phyloP scores from a whole-genome alignment of 2,329 filamentous ascomycete genomes.

The Beauveria scarabaeidicola region DNA sequence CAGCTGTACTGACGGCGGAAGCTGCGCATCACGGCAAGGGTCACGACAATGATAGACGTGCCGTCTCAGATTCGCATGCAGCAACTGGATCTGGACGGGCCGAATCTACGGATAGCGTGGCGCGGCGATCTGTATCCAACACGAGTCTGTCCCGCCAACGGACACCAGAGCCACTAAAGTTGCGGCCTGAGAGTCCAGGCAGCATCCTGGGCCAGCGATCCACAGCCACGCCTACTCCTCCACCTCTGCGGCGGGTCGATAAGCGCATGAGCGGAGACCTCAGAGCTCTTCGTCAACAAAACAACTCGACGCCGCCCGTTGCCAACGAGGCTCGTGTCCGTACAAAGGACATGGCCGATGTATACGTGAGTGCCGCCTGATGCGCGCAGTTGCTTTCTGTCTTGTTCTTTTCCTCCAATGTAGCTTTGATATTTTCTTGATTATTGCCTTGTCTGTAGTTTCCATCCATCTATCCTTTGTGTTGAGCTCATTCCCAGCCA shows the following conservation, averaged over 20 bases:
- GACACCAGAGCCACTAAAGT: conserved; percentile 45
- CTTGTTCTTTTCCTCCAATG: neutral
- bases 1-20: conserved; percentile 9
- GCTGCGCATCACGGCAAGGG: neutral
- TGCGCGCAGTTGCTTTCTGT: conserved; percentile 13
- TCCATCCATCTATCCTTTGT: neutral
- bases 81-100: conserved; percentile 12
- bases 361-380: conserved; percentile 65
- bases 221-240: conserved; percentile 39
- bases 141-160: conserved; percentile 42
- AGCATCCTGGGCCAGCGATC: conserved; percentile 37
- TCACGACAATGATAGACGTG: conserved; percentile 1
- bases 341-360: conserved; percentile 79
- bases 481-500: conserved; percentile 2
- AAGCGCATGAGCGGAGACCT: conserved; percentile 68
- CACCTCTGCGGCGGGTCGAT: conserved; percentile 63
- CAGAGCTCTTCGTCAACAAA: conserved; percentile 30
- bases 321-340: conserved; percentile 83
- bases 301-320: conserved; percentile 51
- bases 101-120: conserved; percentile 15
- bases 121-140: conserved; percentile 43
- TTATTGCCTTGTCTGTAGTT: conserved; percentile 3
- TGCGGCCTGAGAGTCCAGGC: conserved; percentile 57
- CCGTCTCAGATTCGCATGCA: conserved; percentile 29
- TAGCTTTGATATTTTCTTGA: neutral